These are phyloP conservation scores for Nidularia pulvinata DNA, from an alignment of 768 basidiomycete species.

Conservation along the genomic window DNA sequence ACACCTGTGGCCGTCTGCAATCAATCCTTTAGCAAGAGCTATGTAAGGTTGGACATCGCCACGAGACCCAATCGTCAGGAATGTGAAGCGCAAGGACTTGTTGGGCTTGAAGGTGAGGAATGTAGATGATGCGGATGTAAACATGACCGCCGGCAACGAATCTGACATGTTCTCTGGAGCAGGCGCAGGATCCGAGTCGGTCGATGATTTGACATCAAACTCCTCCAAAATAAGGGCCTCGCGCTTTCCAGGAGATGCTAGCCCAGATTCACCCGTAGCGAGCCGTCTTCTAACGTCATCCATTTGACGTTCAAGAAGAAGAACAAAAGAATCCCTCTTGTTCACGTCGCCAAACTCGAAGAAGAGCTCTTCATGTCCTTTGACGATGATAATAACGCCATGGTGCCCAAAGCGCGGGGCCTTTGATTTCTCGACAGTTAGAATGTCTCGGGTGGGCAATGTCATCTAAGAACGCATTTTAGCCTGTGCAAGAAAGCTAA, in stretches of 20 bases:
- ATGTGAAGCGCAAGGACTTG: slow-evolving; percentile 85
- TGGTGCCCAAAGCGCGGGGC: slow-evolving; percentile 90
- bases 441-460: slow-evolving; percentile 86
- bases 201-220: slow-evolving; percentile 55
- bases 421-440: slow-evolving; percentile 82
- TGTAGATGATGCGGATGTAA: slow-evolving; percentile 93
- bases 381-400: slow-evolving; percentile 88
- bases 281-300: slow-evolving; percentile 63
- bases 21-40: slow-evolving; percentile 88
- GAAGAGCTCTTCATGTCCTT: slow-evolving; percentile 97
- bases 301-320: slow-evolving; percentile 76
- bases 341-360: slow-evolving; percentile 89
- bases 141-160: slow-evolving; percentile 89
- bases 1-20: slow-evolving; percentile 86
- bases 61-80: slow-evolving; percentile 93
- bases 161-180: slow-evolving; percentile 61
- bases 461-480: slow-evolving; percentile 70
- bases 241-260: slow-evolving; percentile 51
- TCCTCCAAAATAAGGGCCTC: slow-evolving; percentile 87
- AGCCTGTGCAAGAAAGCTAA: neutral
- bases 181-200: slow-evolving; percentile 40
- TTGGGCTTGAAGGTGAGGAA: slow-evolving; percentile 96
- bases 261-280: slow-evolving; percentile 36
- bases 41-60: slow-evolving; percentile 99
- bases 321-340: slow-evolving; percentile 77